These are phyloP conservation scores for Picochlorum sp. DNA, from an alignment of 139 green algal genomes.

Conservation along the genomic window DNA sequence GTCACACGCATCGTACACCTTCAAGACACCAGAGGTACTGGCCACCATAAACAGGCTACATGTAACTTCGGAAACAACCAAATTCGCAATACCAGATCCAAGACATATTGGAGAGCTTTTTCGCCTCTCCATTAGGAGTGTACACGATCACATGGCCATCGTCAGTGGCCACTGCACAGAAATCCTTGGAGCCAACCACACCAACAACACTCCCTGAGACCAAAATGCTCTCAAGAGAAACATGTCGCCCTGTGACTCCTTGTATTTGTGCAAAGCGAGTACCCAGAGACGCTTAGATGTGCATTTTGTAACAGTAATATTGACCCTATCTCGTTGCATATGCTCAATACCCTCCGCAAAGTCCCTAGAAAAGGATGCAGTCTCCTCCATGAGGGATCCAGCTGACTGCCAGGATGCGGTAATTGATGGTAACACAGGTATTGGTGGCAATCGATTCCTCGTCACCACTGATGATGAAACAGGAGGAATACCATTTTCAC, in stretches of 20 bases:
- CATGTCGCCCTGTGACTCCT: neutral
- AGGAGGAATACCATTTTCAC: neutral
- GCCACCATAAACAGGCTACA: slow-evolving; percentile 35
- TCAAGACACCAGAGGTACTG: slow-evolving; percentile 21
- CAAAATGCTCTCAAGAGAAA: slow-evolving; percentile 34
- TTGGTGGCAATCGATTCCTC: neutral
- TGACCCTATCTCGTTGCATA: neutral
- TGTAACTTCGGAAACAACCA: slow-evolving; percentile 13
- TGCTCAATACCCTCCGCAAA: slow-evolving; percentile 2
- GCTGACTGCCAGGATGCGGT: neutral
- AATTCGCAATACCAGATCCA: slow-evolving; percentile 24
- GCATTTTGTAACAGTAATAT: neutral
- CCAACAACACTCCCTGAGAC: slow-evolving; percentile 25
- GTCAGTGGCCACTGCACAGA: slow-evolving; percentile 31
- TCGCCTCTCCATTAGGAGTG: slow-evolving; percentile 40
- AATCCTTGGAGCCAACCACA: slow-evolving; percentile 36
- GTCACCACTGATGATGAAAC: too few species aligned
- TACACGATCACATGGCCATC: slow-evolving; percentile 35
- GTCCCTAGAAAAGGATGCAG: neutral
- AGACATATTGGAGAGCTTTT: slow-evolving; percentile 45
- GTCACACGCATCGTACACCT: slow-evolving; percentile 26
- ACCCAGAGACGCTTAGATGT: neutral
- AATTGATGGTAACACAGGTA: neutral
- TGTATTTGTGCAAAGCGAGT: slow-evolving; percentile 1
- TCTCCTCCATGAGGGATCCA: neutral